These are phyloP conservation scores for Penicillium arizonense DNA, from an alignment of 495 filamentous ascomycete species.

Conservation along the genomic window DNA sequence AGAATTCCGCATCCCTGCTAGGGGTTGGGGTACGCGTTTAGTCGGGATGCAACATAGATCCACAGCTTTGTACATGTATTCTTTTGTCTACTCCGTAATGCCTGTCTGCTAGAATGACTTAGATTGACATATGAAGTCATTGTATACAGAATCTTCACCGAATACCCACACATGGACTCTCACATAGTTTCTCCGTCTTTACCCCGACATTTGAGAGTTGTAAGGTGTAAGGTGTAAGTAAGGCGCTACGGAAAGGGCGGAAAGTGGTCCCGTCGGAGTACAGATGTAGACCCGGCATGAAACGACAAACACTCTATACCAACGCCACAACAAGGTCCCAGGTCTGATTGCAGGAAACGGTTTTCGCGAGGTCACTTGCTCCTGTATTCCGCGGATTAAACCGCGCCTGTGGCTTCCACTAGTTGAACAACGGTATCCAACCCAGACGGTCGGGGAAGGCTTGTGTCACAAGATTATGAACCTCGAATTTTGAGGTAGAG, in stretches of 20 bases:
- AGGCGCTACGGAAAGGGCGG: too few relatives aligned
- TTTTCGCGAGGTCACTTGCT: conserved; percentile 16
- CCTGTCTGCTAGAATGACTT: background rate
- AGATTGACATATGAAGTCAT: background rate
- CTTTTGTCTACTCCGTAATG: background rate
- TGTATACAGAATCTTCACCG: background rate
- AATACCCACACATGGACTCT: too few relatives aligned
- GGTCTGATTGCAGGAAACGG: conserved; percentile 6
- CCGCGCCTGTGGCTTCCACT: conserved; percentile 22
- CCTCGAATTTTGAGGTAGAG: background rate
- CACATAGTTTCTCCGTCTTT: background rate
- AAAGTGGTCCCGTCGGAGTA: too few relatives aligned
- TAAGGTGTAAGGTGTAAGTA: too few relatives aligned
- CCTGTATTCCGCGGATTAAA: conserved; percentile 7
- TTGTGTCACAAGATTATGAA: conserved; percentile 1
- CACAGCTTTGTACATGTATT: background rate
- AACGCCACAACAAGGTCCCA: background rate
- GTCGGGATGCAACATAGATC: conserved; percentile 8
- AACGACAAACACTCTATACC: background rate
- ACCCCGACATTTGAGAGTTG: background rate
- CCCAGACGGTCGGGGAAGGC: conserved; percentile 1
- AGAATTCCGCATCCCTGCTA: conserved; percentile 9
- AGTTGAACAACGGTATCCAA: conserved; percentile 11
- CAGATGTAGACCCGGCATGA: too few relatives aligned
- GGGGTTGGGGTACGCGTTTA: conserved; percentile 7